Base-by-base conservation (phyloP, 192 early-diverging fungal species). In the Backusella psychrophila region DNA sequence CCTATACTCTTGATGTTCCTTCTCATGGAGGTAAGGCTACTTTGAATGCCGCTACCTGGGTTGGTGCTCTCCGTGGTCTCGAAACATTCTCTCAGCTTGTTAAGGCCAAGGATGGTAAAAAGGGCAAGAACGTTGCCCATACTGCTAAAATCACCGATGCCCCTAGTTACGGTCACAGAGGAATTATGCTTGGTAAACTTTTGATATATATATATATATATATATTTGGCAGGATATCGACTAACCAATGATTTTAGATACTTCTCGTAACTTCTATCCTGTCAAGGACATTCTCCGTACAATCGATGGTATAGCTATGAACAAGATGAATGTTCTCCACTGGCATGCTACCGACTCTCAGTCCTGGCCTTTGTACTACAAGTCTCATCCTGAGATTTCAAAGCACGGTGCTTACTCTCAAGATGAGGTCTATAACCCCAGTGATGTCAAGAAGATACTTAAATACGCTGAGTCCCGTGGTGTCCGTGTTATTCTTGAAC, bases 401-500 rank as follows among this genome's bases (percentile, higher is more conserved):
- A 66, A 49, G 5, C 89, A 89, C 39, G 91, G 89, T 34, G 90
- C 93, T 11, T 94, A 94, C 77, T 86, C 87, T 19, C 35, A 84
- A 15, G 75, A 77, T 29, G 87, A 94, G 83, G 82, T 83, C 36
- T 96, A 97, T 85, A 82, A 89, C 42, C 86, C 91, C 65, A 70
- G 59, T 5, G 95, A 96, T 52, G 86, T 97, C 36, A 38, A 84
- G 39, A 80, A 70, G 2, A 70, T 97, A 29, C 87, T 96, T 75
- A 75, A 82, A 33, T 94, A 94, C 77, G 95, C 87, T 34, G 79
- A 82, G 12, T 86, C 83, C 44, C 89, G 91, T 26, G 94, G 93
- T n/a, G 89, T 97, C 38, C 90, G 96, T 66, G 85, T 97, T 26
- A 89, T 95, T 71, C 90, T 95, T 17, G 96, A 97, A 79, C 89